Percentiles rank a stretch among this genome's conserved stretches.
Conservation (phyloP, 805 yeast genomes). For the Pichia gijzeniarum region DNA sequence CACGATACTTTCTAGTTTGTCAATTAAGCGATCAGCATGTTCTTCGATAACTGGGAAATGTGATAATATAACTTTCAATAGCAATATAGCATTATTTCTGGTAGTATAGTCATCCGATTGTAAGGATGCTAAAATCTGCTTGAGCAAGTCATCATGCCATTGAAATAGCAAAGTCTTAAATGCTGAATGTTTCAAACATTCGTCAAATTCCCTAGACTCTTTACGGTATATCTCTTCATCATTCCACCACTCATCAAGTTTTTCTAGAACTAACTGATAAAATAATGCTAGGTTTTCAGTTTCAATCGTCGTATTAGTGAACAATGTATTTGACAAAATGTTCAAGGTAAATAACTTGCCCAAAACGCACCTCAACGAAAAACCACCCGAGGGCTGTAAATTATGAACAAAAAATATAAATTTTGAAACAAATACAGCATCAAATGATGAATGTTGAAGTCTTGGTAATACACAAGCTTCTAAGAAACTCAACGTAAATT, state of each 20-base stretch:
- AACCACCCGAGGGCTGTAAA: slow-evolving; percentile 31
- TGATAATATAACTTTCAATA: slow-evolving; percentile 54
- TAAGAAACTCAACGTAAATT: slow-evolving; percentile 31
- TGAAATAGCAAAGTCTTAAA: slow-evolving; percentile 39
- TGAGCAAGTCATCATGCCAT: slow-evolving; percentile 49
- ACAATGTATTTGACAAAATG: slow-evolving; percentile 48
- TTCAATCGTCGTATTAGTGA: slow-evolving; percentile 66
- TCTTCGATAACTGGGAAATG: slow-evolving; percentile 63
- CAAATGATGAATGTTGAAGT: slow-evolving; percentile 70
- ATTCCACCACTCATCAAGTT: slow-evolving; percentile 29
- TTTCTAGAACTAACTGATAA: slow-evolving; percentile 48
- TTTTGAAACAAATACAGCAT: slow-evolving; percentile 63
- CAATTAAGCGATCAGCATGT: slow-evolving; percentile 51
- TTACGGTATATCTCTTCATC: slow-evolving; percentile 18
- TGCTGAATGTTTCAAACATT: slow-evolving; percentile 22
- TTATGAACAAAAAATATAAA: slow-evolving; percentile 51
- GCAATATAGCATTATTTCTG: slow-evolving; percentile 71
- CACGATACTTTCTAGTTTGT: slow-evolving; percentile 42
- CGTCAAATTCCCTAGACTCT: background rate
- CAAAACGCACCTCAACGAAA: slow-evolving; percentile 34
- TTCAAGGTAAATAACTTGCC: slow-evolving; percentile 40
- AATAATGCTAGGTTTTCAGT: slow-evolving; percentile 81
- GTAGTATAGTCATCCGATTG: slow-evolving; percentile 61
- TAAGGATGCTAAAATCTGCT: slow-evolving; percentile 38
- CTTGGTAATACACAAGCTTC: slow-evolving; percentile 72